Conservation (phyloP, 2,329 filamentous ascomycete species). For the Apiospora arundinis region DNA sequence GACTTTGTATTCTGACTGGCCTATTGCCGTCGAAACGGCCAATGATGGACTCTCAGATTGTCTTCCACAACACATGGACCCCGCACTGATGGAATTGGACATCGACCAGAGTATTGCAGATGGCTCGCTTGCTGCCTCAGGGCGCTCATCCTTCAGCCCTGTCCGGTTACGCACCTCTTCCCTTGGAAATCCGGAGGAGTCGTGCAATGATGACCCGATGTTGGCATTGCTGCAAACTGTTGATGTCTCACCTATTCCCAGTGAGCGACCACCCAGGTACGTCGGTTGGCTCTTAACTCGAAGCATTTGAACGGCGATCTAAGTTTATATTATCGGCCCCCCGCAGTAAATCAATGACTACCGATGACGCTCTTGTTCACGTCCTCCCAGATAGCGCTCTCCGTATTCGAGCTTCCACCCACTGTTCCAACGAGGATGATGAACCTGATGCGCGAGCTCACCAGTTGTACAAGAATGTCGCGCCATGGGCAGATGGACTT, state of each 20-base stretch:
- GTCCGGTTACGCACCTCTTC: conserved; percentile 58
- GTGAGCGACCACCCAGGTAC: conserved; percentile 61
- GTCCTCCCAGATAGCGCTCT: conserved; percentile 46
- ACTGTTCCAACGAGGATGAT: conserved; percentile 58
- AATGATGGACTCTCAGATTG: conserved; percentile 44
- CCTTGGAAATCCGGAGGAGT: conserved; percentile 55
- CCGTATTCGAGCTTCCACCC: conserved; percentile 51
- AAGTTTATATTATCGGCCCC: conserved; percentile 47
- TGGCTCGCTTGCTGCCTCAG: conserved; percentile 58
- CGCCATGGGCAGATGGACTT: conserved; percentile 73
- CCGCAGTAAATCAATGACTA: too few relatives aligned
- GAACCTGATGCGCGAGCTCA: conserved; percentile 67
- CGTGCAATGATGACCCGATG: conserved; percentile 47
- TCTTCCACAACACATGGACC: conserved; percentile 63
- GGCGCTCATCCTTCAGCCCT: conserved; percentile 58
- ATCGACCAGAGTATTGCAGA: conserved; percentile 56
- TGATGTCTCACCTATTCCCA: conserved; percentile 56
- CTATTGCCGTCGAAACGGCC: conserved; percentile 51
- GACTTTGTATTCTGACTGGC: conserved; percentile 55
- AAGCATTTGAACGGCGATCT: conserved; percentile 37
- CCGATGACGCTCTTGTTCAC: conserved; percentile 45
- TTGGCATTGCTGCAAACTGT: conserved; percentile 53
- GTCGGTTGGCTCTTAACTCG: conserved; percentile 41
- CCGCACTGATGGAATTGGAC: conserved; percentile 60
- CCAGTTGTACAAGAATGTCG: conserved; percentile 72